Base-by-base conservation (phyloP, 2,329 filamentous ascomycete species). In the Colletotrichum sp. region DNA sequence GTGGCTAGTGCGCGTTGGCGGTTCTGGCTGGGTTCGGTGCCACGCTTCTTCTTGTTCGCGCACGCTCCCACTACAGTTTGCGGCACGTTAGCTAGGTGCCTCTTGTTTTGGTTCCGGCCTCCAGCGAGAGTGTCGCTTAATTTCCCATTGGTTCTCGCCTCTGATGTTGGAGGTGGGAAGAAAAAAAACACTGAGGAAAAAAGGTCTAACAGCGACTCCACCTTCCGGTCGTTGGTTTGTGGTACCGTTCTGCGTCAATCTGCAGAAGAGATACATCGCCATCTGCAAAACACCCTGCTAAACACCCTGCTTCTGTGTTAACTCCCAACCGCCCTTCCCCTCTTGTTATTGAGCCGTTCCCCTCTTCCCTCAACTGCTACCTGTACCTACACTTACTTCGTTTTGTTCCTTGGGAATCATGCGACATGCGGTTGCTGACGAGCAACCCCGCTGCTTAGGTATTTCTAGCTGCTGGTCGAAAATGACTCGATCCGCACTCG, bases 91-190 rank as follows among this genome's bases (percentile, higher is more conserved):
- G 36, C 36, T 38, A 38, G 66, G 56, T 70, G 26, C 66, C 24
- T 69, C 62, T 60, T 72, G 73, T 75, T 76, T 76, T 76, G 64
- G 64, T 58, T 58, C 64, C 55, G 56, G 56, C 56, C 55, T 34
- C 24, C 56, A 34, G 61, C 48, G 55, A 55, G 38, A 62, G 15
- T 62, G 48, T 72, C 38, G 58, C 56, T 55, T 60, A 68, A 65
- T 72, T 62, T 72, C 69, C 55, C 68, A 55, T 62, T 75, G 26
- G 69, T 55, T 36, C 52, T 34, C 32, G 60, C 38, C 34, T 36
- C 21, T 64, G n/a, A 18, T 36, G 30, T 38, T 18, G 36, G n/a
- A 61, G 24, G 55, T 26, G 24, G 21, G 24, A 8, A 8, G 24
- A 12, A 61, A 32, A n/a, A 21, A 64, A 34, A 34, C 30, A 21